Percentiles rank a stretch among this genome's conserved stretches.
Conservation (phyloP, 768 basidiomycete species). For the Amanita rimosa region DNA sequence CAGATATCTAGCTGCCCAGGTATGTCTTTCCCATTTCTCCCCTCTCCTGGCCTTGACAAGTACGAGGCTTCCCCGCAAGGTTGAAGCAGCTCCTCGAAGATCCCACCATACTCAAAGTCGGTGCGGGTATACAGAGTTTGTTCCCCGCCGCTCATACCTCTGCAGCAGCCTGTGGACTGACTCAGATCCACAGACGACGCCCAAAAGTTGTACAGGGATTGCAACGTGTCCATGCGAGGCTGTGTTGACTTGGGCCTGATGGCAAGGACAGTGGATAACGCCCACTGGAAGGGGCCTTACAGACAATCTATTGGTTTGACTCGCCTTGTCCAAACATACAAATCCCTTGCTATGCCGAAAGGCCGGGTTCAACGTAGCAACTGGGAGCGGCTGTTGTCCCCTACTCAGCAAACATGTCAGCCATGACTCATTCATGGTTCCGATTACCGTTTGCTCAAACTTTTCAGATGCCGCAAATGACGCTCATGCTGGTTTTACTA, state of each 20-base stretch:
- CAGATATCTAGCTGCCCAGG: slow-evolving; percentile 54
- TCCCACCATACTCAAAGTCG: slow-evolving; percentile 48
- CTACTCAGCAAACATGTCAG: slow-evolving; percentile 50
- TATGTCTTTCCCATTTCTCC: slow-evolving; percentile 12
- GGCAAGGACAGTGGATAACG: slow-evolving; percentile 60
- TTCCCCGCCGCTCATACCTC: slow-evolving; percentile 1
- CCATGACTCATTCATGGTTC: slow-evolving; percentile 7
- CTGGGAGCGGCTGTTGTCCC: slow-evolving; percentile 46
- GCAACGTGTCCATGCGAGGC: slow-evolving; percentile 31
- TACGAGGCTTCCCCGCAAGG: slow-evolving; percentile 39
- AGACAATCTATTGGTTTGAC: slow-evolving; percentile 49
- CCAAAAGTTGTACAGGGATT: slow-evolving; percentile 47
- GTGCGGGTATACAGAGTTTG: slow-evolving; percentile 65
- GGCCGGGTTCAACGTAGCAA: slow-evolving; percentile 50
- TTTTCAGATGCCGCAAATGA: slow-evolving; percentile 61
- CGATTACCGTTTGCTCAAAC: slow-evolving; percentile 3
- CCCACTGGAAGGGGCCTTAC: slow-evolving; percentile 64
- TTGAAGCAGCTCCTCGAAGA: slow-evolving; percentile 43
- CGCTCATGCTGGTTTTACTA: slow-evolving; percentile 46
- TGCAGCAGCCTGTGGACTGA: slow-evolving; percentile 1
- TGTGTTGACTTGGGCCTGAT: slow-evolving; percentile 64
- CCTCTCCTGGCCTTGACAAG: slow-evolving; percentile 4
- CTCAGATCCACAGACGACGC: slow-evolving; percentile 41
- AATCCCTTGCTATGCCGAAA: slow-evolving; percentile 40
- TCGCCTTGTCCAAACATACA: slow-evolving; percentile 52